These are phyloP conservation scores for Chaetomium strumarium DNA, from an alignment of 2,329 filamentous ascomycete species.

Conservation along the genomic window DNA sequence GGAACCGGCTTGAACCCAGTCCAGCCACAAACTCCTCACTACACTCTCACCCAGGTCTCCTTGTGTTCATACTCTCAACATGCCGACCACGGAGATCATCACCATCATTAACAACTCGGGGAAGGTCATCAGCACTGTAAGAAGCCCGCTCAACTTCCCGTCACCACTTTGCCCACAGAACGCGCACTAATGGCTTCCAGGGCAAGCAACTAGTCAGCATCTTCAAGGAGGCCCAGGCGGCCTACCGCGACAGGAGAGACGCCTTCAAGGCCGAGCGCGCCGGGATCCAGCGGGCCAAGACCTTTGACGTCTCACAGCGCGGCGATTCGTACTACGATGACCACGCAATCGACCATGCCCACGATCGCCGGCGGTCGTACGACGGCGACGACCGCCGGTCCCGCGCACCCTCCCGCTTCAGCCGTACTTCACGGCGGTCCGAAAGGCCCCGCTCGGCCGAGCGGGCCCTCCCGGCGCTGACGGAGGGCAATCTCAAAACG, in stretches of 20 bases:
- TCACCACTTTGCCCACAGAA: neutral
- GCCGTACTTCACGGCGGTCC: slow-evolving; percentile 35
- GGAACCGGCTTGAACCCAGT: slow-evolving; percentile 1
- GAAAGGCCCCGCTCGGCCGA: slow-evolving; percentile 30
- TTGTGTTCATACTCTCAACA: slow-evolving; percentile 1
- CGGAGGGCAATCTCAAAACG: slow-evolving; percentile 46
- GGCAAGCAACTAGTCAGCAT: slow-evolving; percentile 85
- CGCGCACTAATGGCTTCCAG: slow-evolving; percentile 37
- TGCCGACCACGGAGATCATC: slow-evolving; percentile 56
- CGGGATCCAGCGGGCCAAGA: slow-evolving; percentile 55
- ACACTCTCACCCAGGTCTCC: neutral
- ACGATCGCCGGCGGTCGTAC: slow-evolving; percentile 26
- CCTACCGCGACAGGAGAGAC: slow-evolving; percentile 83
- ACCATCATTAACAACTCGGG: slow-evolving; percentile 87
- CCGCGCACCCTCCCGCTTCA: slow-evolving; percentile 32
- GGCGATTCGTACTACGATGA: slow-evolving; percentile 25
- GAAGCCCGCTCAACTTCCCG: neutral
- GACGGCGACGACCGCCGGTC: slow-evolving; percentile 28
- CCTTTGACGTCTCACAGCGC: slow-evolving; percentile 37
- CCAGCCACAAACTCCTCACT: neutral
- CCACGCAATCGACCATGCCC: slow-evolving; percentile 25
- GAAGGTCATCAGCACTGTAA: slow-evolving; percentile 82
- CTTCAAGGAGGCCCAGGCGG: slow-evolving; percentile 85
- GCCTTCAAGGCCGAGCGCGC: slow-evolving; percentile 63
- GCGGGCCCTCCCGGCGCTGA: slow-evolving; percentile 39